Evolutionary conservation across 202 grass and related monocot genomes (phyloP), one percentile per base, ranked within the genome.

Genomic region (Hordeum pubiflorum): DNA sequence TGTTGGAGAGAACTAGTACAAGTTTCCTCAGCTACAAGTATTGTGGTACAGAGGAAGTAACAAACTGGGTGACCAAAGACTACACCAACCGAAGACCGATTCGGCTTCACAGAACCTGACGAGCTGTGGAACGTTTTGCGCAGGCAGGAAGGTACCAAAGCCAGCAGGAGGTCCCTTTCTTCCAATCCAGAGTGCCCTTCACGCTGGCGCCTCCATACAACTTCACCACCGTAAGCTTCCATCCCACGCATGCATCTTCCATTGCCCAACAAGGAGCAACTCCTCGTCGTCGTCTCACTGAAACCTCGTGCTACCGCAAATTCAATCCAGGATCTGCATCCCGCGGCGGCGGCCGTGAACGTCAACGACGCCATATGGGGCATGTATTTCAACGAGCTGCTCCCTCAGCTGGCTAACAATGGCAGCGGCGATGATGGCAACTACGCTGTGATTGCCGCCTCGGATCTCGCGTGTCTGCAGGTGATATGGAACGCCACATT

Each of bases 401-500:
- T 91, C 56, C 86, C 86, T 69, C 4, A 78, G 52, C 72, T 94
- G 38, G 82, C 86, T n/a, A 84, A 54, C 23, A 29, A 82, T 24
- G 89, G 86, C 24, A 26, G 24, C 50, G n/a, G 50, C 1, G 61
- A 89, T 15, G 86, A 94, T 73, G 91, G 91, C 14, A 85, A 85
- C 73, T 94, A 84, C 10, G 88, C 89, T 24, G 67, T 48, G 38
- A 89, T 89, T 29, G 74, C 65, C 11, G 81, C 79, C 5, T 78
- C 86, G 69, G 91, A 94, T 85, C 91, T 94, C 29, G 69, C 71
- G 5, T 94, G 89, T 13, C 72, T 94, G 74, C 91, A 93, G 86
- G 91, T 90, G 83, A 76, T 3, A 39, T 72, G 7, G 5, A 37
- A 41, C 22, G 7, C 39, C 56, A 38, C 4, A 61, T 2, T 61